Evolutionary conservation across 257 asterid genomes (phyloP), one percentile per base, ranked within the genome.

Genomic region (Scutellaria galericulata): DNA sequence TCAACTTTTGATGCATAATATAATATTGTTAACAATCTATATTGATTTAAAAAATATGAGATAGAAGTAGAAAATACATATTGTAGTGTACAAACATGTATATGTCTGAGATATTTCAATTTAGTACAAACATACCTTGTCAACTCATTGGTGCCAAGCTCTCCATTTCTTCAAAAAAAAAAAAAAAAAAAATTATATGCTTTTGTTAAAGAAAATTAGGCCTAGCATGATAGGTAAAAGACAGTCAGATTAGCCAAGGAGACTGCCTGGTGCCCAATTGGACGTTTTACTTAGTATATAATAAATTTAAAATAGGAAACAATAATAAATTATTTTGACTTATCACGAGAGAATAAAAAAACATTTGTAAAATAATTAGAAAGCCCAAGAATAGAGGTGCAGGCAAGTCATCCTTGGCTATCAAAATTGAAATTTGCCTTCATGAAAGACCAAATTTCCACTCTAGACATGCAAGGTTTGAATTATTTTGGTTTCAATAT

Each of bases 371-470:
- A 42, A 6, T 1, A 54, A 14, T 27, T 20, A 27, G 24, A 37
- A 9, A 37, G 68, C 64, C 71, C 56, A 56, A 51, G 4, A 73
- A 65, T 69, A 63, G 76, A 72, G 54, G 64, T 74, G 42, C 83
- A 77, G 87, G 87, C 83, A 83, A 83, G 81, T 77, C 87, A 83
- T 83, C 87, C 83, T 83, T 80, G 85, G 75, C 84, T 83, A 80
- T 64, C 80, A 74, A 74, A 74, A 77, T 70, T 68, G 70, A 50
- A 66, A 60, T 50, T 64, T 69, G 65, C 68, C 61, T 70, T 72
- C 87, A 80, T 74, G 81, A 67, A 83, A 77, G 80, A 77, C 83
- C 83, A 71, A 62, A 59, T 70, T 77, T 77, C 78, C 46, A 20
- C 52, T 35, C 53, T 37, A 18, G 20, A 27, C 52, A 27, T 64